Percentiles rank a stretch among this genome's conserved stretches.
Conservation (phyloP, 2,329 filamentous ascomycete species). For the Monosporascus sp. region DNA sequence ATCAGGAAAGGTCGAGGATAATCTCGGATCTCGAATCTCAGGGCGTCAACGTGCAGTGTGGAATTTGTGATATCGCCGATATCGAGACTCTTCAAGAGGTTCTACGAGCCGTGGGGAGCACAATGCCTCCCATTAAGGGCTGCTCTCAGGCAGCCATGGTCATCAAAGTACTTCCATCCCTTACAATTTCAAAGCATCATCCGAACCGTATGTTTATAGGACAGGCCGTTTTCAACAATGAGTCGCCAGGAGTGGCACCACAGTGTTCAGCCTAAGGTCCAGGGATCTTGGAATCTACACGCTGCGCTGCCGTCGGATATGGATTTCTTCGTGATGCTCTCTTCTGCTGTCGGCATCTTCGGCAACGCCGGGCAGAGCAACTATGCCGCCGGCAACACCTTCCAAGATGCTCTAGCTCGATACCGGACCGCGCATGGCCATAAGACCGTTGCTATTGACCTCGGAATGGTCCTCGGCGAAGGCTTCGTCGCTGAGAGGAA, state of each 20-base stretch:
- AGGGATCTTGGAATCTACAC: neutral
- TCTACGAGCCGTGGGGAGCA: no score
- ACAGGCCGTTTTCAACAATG: neutral
- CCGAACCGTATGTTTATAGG: no score
- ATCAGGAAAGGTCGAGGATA: neutral
- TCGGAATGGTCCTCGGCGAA: no score
- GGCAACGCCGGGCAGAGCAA: slow-evolving; percentile 16
- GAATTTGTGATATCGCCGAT: no score
- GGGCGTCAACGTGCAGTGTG: no score
- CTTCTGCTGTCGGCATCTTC: neutral
- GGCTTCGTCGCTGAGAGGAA: no score
- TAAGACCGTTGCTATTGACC: no score
- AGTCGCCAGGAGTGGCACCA: neutral
- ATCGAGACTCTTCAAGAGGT: no score
- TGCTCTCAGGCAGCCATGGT: no score
- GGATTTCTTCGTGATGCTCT: neutral
- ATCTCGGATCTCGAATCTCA: neutral
- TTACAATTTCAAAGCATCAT: no score
- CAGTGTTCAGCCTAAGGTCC: neutral
- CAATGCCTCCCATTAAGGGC: no score
- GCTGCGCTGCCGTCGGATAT: neutral
- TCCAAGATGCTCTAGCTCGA: slow-evolving; percentile 20
- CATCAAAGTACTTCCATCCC: no score
- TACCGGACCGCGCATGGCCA: slow-evolving; percentile 1
- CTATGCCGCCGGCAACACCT: slow-evolving; percentile 32